Conservation (phyloP, 2,329 filamentous ascomycete species). For the Cercospora sesami region DNA sequence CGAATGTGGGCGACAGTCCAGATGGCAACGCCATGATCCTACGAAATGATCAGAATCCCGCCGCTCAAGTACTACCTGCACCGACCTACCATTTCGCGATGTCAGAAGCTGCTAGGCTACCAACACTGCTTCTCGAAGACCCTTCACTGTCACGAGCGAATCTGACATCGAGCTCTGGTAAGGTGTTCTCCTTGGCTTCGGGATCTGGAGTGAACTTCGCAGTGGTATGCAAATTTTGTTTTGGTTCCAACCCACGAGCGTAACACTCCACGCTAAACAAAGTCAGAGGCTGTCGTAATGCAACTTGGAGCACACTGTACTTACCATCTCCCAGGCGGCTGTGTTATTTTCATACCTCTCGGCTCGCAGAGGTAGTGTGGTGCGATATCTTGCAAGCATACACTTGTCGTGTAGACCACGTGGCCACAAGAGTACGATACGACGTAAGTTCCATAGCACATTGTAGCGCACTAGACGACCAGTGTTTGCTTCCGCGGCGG, state of each 20-base stretch:
- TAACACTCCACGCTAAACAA: conserved; percentile 24
- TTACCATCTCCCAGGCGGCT: conserved; percentile 23
- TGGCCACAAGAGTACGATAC: conserved; percentile 29
- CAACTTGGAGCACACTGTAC: not conserved
- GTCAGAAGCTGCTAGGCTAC: conserved; percentile 19
- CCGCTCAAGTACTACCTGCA: not conserved
- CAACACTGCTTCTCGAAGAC: conserved; percentile 22
- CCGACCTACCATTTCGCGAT: conserved; percentile 18
- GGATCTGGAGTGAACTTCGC: conserved; percentile 28
- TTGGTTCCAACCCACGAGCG: conserved; percentile 21
- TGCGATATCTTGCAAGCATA: conserved; percentile 27
- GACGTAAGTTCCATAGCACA: conserved; percentile 29
- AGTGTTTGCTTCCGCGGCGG: not conserved
- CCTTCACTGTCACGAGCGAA: not conserved
- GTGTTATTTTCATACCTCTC: conserved; percentile 29
- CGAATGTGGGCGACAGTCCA: conserved; percentile 6
- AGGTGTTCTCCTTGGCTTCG: conserved; percentile 8
- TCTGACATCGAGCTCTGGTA: conserved; percentile 11
- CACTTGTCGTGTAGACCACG: conserved; percentile 21
- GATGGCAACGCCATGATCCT: conserved; percentile 23
- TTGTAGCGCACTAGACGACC: conserved; percentile 4
- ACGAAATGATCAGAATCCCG: not conserved
- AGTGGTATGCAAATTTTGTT: conserved; percentile 23
- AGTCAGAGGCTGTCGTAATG: not conserved
- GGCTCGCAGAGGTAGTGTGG: conserved; percentile 30